Base-by-base conservation (phyloP, 768 basidiomycete species). In the Russula olivacea region DNA sequence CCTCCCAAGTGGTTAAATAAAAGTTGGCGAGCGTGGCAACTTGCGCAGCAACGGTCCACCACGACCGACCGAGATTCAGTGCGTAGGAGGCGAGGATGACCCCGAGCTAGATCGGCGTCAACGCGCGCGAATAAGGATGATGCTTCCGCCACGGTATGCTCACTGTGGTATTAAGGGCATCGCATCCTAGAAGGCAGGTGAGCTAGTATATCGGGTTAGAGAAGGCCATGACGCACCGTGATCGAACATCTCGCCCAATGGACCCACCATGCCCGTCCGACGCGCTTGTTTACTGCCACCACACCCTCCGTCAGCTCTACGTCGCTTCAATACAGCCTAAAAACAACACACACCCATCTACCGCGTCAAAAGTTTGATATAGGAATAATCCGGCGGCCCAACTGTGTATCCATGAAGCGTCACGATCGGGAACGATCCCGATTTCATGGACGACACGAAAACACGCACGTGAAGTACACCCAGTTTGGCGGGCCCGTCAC, bases 171-270 rank as follows among this genome's bases (percentile, higher is more conserved):
- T 98, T 98, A 67, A 99, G 79, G 0, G 95, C 94, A 71, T 96
- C 93, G 70, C 91, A 94, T 4, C 90, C 89, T 91, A 50, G 6
- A 51, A 50, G 58, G 28, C 7, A 7, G 56, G 56, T 30, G 32
- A 61, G 34, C 2, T 14, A 21, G 48, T 2, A 11, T 4, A 47
- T 10, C 14, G 14, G 3, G 36, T 17, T 32, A 14, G 3, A 25
- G 53, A 30, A 59, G n/a, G 25, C 50, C 45, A 79, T 19, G 25
- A 25, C 65, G 54, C 68, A 88, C 94, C 96, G 74, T 98, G 97
- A 72, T 99, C 97, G 73, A 99, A 99, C 86, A 98, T 88, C 74
- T 99, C 91, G 19, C 97, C 97, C 36, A 98, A 76, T 28, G 96
- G 96, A 5, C 97, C 92, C n/a, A 93, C 89, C 91, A 97, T 98